Percentiles rank a stretch among this genome's conserved stretches.
These are phyloP conservation scores for Rhizoclosmatium sp. DNA, from an alignment of 192 early-diverging fungal genomes.

Conservation along the genomic window DNA sequence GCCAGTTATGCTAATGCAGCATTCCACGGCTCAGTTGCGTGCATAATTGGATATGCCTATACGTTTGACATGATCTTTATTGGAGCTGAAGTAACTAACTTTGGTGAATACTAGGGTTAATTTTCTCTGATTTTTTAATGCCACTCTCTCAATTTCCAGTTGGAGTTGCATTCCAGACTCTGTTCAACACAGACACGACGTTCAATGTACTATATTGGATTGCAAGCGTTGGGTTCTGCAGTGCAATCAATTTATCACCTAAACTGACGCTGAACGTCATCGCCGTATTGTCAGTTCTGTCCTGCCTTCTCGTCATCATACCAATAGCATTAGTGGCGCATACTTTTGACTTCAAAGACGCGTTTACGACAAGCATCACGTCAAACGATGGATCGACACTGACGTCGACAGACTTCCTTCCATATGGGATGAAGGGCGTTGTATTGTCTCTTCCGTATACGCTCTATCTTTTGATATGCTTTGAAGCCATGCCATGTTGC, in stretches of 20 bases:
- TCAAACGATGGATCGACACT: not conserved
- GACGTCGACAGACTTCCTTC: constrained; percentile 7
- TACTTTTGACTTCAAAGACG: constrained; percentile 1
- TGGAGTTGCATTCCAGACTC: not conserved
- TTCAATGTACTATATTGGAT: constrained; percentile 8
- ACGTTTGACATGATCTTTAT: constrained; percentile 30
- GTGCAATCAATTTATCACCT: constrained; percentile 19
- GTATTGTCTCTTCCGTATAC: constrained; percentile 14
- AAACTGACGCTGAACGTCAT: not conserved
- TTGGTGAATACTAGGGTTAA: not conserved
- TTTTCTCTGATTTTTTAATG: too few relatives aligned
- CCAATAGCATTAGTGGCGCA: not conserved
- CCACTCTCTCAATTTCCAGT: not conserved
- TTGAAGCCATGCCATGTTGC: constrained; percentile 28
- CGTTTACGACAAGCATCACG: constrained; percentile 1
- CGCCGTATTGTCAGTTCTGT: not conserved
- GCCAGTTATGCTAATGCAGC: constrained; percentile 28
- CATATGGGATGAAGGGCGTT: constrained; percentile 23
- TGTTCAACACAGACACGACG: not conserved
- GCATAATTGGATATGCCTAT: constrained; percentile 31
- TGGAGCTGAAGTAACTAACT: constrained; percentile 17
- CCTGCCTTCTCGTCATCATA: constrained; percentile 6
- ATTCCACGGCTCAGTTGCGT: constrained; percentile 12
- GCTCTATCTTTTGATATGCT: constrained; percentile 28
- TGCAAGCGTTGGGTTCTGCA: not conserved